Evolutionary conservation across 1,139 yeast genomes (phyloP), one percentile per base, ranked within the genome.

Genomic region (Protomyces macrosporus): DNA sequence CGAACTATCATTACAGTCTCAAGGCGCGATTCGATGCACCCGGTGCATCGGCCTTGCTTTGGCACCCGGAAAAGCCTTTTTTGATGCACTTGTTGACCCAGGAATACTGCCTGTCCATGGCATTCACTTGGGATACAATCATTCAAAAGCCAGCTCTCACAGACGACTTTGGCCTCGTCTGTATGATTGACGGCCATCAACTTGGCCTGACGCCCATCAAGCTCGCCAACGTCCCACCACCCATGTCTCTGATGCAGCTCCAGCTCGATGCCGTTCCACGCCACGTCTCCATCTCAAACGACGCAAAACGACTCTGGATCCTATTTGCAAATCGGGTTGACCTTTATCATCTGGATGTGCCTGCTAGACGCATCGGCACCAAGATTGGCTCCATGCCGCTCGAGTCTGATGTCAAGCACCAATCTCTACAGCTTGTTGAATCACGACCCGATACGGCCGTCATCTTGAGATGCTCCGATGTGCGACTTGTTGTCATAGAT

Each of bases 1-100:
- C 89, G 72, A 95, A 95, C 74, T 95, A 91, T 74, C 96, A 91
- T 73, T 95, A 98, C 98, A 90, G 88, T 73, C 79, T 91, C 69
- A 93, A 95, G 72, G 95, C 88, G 74, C 95, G 87, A 72, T 76
- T 91, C 3, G 71, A 74, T 45, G 69, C 74, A 1, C 54, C 65
- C 0, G 70, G 73, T 1, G 69, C 69, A 34, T 75, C 75, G 52
- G 67, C 73, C 33, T 79, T 88, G 32, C 68, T 82, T 72, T 93
- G 96, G 85, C 98, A 93, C 71, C 93, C 96, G 0, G 98, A 91
- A 72, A 88, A 88, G 72, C 90, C 96, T 0, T 30, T 50, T 5
- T 80, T 85, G 56, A 85, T 88, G 53, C 74, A 90, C 54, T 80
- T 67, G 1, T 40, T 57, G 1, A 45, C 53, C 45, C 55, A 34